Evolutionary conservation across 2,329 filamentous ascomycete species (phyloP).

Genomic region (Chrysosporium keratinophilum): DNA sequence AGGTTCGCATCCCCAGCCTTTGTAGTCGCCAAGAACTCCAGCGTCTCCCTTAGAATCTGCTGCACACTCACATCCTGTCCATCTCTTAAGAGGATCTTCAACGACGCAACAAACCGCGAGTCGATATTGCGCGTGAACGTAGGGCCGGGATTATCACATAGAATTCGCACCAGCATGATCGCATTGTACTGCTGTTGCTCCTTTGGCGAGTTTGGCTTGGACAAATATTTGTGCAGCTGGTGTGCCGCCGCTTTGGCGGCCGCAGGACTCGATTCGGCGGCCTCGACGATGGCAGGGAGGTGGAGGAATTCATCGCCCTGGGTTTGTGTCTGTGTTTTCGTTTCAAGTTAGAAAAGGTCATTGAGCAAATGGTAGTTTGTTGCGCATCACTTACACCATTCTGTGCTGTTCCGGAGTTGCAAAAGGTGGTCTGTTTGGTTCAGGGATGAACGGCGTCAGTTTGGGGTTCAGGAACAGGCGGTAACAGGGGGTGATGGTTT

Average conservation of each 20-base stretch:
- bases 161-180: constrained; percentile 86
- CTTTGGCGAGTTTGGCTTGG: constrained; percentile 54
- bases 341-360: constrained; percentile 21
- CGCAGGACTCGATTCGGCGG: constrained; percentile 79
- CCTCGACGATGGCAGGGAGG: constrained; percentile 86
- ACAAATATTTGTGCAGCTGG: constrained; percentile 71
- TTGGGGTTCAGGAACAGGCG: neutral
- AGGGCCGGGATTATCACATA: constrained; percentile 80
- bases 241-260: constrained; percentile 74
- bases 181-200: constrained; percentile 86
- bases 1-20: constrained; percentile 67
- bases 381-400: constrained; percentile 26
- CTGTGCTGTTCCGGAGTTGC: constrained; percentile 56
- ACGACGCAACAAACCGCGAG: constrained; percentile 64
- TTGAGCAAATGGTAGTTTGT: neutral
- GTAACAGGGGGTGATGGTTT: neutral
- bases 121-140: constrained; percentile 89
- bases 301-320: constrained; percentile 84
- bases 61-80: constrained; percentile 65
- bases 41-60: constrained; percentile 76
- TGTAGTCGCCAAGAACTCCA: constrained; percentile 64
- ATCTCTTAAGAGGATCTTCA: constrained; percentile 63
- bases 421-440: constrained; percentile 58
- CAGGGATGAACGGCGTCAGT: neutral
- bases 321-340: constrained; percentile 18